Percentiles rank a stretch among this genome's conserved stretches.
phyloP scores from a whole-genome alignment of 805 yeast genomes.

The Sungouiozyma ichnusensis region DNA sequence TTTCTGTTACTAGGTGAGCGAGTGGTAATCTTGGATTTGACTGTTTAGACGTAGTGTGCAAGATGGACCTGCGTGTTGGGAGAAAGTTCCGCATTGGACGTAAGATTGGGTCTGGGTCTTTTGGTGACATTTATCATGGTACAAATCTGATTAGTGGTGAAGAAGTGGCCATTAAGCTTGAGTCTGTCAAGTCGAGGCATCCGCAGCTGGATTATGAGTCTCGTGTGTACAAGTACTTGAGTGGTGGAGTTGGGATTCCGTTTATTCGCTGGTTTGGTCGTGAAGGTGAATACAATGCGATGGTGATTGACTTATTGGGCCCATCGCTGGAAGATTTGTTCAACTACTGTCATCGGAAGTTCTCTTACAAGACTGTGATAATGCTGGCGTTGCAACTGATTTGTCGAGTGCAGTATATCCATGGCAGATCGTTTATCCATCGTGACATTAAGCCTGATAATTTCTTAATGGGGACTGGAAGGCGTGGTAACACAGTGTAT shows the following conservation, averaged over 20 bases:
- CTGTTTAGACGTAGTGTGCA: too few relatives aligned
- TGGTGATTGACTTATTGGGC: slow-evolving; percentile 92
- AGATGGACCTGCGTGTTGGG: slow-evolving; percentile 76
- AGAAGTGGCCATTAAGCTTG: slow-evolving; percentile 94
- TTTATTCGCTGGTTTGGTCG: slow-evolving; percentile 96
- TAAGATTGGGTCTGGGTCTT: slow-evolving; percentile 93
- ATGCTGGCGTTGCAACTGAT: slow-evolving; percentile 89
- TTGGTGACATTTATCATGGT: slow-evolving; percentile 91
- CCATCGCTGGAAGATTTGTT: slow-evolving; percentile 92
- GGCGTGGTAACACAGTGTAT: slow-evolving; percentile 90
- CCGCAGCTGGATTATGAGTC: slow-evolving; percentile 97
- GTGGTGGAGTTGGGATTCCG: slow-evolving; percentile 97
- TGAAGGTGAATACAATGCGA: slow-evolving; percentile 91
- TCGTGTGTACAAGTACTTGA: slow-evolving; percentile 82
- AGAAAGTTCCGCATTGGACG: slow-evolving; percentile 90
- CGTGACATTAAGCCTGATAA: slow-evolving; percentile 82
- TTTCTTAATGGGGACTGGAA: slow-evolving; percentile 78
- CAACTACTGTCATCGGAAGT: slow-evolving; percentile 90
- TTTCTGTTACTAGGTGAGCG: too few relatives aligned
- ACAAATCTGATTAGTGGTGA: slow-evolving; percentile 93
- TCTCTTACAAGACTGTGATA: slow-evolving; percentile 85
- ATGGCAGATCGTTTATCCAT: slow-evolving; percentile 85
- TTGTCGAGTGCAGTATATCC: slow-evolving; percentile 90
- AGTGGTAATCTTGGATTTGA: too few relatives aligned
- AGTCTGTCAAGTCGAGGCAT: slow-evolving; percentile 81